Evolutionary conservation across 495 filamentous ascomycete species (phyloP).

Genomic region (Xylaria scruposa): DNA sequence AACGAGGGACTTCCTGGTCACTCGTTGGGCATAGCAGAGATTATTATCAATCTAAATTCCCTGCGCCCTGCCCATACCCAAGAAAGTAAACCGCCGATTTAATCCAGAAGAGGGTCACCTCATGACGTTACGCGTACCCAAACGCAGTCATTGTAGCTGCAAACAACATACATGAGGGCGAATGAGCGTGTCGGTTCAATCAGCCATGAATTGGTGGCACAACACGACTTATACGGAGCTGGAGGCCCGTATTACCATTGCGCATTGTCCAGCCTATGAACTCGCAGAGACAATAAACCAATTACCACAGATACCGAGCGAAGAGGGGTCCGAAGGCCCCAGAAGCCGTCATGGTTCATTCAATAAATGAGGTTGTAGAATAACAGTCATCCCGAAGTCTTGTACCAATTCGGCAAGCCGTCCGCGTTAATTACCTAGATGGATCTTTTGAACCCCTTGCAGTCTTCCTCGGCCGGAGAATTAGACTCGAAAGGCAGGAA

Average conservation of each 20-base stretch:
- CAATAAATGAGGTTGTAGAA: constrained; percentile 13
- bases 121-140: background rate
- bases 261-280: constrained; percentile 28
- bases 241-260: constrained; percentile 39
- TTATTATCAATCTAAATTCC: background rate
- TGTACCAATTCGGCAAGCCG: constrained; percentile 24
- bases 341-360: constrained; percentile 1
- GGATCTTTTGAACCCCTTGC: background rate
- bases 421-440: constrained; percentile 6
- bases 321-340: constrained; percentile 6
- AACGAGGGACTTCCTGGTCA: background rate
- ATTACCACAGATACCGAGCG: constrained; percentile 11
- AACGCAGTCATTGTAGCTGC: background rate
- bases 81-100: constrained; percentile 20
- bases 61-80: constrained; percentile 6
- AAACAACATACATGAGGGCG: constrained; percentile 11
- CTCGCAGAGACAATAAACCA: constrained; percentile 25
- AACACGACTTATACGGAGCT: constrained; percentile 34
- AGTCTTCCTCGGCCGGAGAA: background rate
- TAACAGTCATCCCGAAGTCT: constrained; percentile 9
- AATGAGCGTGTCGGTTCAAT: constrained; percentile 19
- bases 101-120: background rate
- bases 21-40: background rate
- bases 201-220: constrained; percentile 22
- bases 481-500: background rate